These are phyloP conservation scores for Chaetoceros tenuissimus DNA, from an alignment of 108 stramenopile species.

Conservation along the genomic window DNA sequence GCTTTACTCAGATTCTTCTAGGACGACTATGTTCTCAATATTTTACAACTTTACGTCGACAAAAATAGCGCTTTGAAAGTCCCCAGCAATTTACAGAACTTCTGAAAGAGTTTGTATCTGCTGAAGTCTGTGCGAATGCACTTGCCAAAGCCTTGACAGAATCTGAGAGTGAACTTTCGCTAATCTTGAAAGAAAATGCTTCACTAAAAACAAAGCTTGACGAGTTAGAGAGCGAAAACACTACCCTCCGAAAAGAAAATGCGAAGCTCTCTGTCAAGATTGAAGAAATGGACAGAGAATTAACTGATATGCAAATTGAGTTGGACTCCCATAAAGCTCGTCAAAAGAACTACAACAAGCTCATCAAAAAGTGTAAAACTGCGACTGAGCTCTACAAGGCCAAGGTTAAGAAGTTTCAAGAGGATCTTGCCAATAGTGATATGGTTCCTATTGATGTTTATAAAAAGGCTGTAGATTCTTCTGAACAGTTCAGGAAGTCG, in stretches of 20 bases:
- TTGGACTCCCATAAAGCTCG: background rate
- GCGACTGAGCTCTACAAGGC: background rate
- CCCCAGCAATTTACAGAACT: background rate
- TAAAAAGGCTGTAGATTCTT: background rate
- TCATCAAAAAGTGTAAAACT: background rate
- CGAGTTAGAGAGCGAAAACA: background rate
- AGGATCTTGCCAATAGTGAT: background rate
- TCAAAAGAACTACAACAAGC: background rate
- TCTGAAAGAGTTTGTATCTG: background rate
- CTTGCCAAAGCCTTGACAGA: background rate
- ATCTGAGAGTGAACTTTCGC: background rate
- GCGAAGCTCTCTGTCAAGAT: background rate
- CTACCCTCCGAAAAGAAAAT: background rate
- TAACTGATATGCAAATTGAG: background rate
- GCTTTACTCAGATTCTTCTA: too few relatives aligned
- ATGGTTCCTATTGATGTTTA: background rate
- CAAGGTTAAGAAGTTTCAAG: background rate
- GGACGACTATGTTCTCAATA: too few relatives aligned
- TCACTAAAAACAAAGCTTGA: background rate
- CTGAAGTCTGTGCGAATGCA: background rate
- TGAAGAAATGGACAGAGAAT: background rate
- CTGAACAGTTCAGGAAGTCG: background rate
- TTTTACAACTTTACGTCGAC: too few relatives aligned
- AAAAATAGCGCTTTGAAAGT: background rate
- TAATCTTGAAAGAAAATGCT: background rate